Base-by-base conservation (phyloP, 1,284 basidiomycete species). In the Schizophyllum commune region DNA sequence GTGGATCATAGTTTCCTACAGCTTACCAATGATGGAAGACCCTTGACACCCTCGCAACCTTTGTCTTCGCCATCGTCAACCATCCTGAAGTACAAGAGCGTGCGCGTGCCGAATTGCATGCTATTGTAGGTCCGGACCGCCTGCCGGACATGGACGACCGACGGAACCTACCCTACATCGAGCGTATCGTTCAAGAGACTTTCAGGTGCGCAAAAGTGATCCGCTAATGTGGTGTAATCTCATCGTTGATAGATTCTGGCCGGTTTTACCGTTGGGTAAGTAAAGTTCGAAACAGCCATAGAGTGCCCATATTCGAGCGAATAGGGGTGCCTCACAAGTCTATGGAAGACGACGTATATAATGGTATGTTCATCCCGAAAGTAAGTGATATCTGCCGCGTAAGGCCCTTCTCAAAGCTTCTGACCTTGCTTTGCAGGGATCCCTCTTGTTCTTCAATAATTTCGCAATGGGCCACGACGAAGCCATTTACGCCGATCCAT, bases 21-120 rank as follows among this genome's bases (percentile, higher is more conserved):
- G 56, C 53, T 56, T 56, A 58, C 6, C 55, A 53, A 33, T 56
- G 19, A n/a, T 21, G 22, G 17, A 4, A 65, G 67, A 68, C 61
- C 9, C 57, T 61, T 1, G 62, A 63, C 3, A 60, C 62, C 2
- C 20, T 70, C 19, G 57, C 58, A 8, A 63, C 56, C 15, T 76
- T 78, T 63, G 70, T 78, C 66, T 68, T 78, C 11, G 72, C 73
- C 4, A 75, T 78, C 72, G 61, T 73, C 7, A 63, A 73, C 22
- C 67, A 76, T 58, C 78, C 76, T 0, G 73, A 77, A 5, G 68
- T 75, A 17, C 76, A 77, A 62, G 66, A 65, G 11, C 73, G 70
- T 54, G 78, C 77, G 11, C 77, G 76, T 57, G 70, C 68, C 56
- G 77, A 79, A 63, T 64, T 81, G n/a, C 77, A 79, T 66, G 60